Percentiles rank a stretch among this genome's conserved stretches.
These are phyloP conservation scores for Chytridium lagenaria DNA, from an alignment of 371 early-diverging fungal species.

Conservation along the genomic window DNA sequence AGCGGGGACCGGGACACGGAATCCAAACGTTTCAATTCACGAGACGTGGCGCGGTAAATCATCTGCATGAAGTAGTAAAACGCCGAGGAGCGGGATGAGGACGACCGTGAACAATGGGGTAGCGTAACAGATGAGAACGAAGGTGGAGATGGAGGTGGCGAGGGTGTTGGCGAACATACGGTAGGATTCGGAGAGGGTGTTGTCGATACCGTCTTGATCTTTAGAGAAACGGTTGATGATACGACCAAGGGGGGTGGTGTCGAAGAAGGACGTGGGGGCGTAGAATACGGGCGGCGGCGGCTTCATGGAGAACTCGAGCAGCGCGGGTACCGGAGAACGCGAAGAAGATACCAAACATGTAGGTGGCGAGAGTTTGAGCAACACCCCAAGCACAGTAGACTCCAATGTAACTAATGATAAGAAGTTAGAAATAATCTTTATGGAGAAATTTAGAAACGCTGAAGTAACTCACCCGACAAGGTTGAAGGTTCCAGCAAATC, in stretches of 20 bases:
- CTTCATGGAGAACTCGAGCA: slow-evolving; percentile 46
- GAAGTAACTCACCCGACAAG: too few species aligned
- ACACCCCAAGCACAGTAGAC: slow-evolving; percentile 46
- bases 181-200: slow-evolving; percentile 69
- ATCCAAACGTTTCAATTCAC: slow-evolving; percentile 63
- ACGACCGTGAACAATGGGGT: slow-evolving; percentile 50
- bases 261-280: slow-evolving; percentile 74
- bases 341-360: slow-evolving; percentile 44
- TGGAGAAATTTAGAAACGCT: too few species aligned
- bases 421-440: too few species aligned
- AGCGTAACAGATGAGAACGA: slow-evolving; percentile 60
- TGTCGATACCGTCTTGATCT: slow-evolving; percentile 55
- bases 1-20: slow-evolving; percentile 60
- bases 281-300: slow-evolving; percentile 42
- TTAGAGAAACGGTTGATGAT: slow-evolving; percentile 81
- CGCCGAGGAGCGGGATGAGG: slow-evolving; percentile 44
- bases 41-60: slow-evolving; percentile 49
- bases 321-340: slow-evolving; percentile 51
- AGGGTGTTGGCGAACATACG: slow-evolving; percentile 67
- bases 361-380: slow-evolving; percentile 42
- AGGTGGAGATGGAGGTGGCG: slow-evolving; percentile 66
- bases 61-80: slow-evolving; percentile 57
- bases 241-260: slow-evolving; percentile 83
- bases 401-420: slow-evolving; percentile 45
- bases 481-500: slow-evolving; percentile 16